phyloP scores from a whole-genome alignment of 2,329 filamentous ascomycete genomes.

The Pseudopithomyces maydicus region DNA sequence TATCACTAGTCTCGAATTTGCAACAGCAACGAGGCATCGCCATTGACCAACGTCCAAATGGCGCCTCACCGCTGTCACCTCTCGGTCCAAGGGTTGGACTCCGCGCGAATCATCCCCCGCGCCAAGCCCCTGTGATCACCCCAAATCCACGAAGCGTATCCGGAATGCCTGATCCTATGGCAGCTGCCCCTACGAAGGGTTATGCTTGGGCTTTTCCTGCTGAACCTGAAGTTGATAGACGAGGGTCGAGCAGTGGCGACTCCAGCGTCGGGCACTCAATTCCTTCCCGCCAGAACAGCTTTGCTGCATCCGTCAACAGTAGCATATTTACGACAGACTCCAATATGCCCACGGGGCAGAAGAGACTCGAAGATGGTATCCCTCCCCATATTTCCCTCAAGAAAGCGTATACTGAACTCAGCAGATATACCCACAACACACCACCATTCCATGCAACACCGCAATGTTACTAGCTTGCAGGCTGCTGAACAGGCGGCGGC shows the following conservation, averaged over 20 bases:
- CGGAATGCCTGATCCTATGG: conserved; percentile 67
- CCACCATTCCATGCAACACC: conserved; percentile 78
- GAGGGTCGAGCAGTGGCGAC: conserved; percentile 55
- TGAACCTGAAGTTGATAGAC: conserved; percentile 56
- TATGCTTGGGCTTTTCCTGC: conserved; percentile 85
- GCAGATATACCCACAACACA: conserved; percentile 60
- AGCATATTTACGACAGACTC: conserved; percentile 80
- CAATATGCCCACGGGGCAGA: conserved; percentile 71
- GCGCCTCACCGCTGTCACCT: conserved; percentile 52
- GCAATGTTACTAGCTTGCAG: conserved; percentile 69
- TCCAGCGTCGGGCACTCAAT: conserved; percentile 55
- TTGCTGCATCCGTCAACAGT: conserved; percentile 77
- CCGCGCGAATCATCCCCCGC: conserved; percentile 48
- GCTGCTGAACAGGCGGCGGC: conserved; percentile 63
- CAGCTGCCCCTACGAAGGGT: conserved; percentile 79
- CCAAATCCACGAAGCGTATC: conserved; percentile 66
- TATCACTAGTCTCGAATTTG: conserved; percentile 73
- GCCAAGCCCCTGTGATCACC: conserved; percentile 76
- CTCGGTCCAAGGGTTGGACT: conserved; percentile 40
- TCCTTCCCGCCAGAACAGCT: conserved; percentile 75
- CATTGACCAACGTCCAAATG: conserved; percentile 48
- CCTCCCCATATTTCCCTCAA: neutral
- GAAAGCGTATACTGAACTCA: conserved; percentile 23
- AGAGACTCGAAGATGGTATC: conserved; percentile 71
- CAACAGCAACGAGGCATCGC: conserved; percentile 63